These are phyloP conservation scores for Cladosporium halotolerans DNA, from an alignment of 2,329 filamentous ascomycete genomes.

Conservation along the genomic window DNA sequence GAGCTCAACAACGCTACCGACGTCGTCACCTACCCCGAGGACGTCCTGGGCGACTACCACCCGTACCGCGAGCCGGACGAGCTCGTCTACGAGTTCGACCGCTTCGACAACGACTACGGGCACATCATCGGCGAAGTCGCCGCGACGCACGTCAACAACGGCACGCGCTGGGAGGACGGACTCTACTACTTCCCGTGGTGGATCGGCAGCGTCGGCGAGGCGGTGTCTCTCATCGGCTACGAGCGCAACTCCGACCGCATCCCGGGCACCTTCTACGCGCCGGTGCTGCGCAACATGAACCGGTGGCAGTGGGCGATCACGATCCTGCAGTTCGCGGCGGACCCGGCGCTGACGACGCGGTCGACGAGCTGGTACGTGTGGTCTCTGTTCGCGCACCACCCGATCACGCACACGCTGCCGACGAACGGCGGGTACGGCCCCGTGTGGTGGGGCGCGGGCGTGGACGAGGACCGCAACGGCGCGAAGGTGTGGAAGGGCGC, in stretches of 20 bases:
- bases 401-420: constrained; percentile 34
- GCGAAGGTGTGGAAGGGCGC: constrained; percentile 38
- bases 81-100: constrained; percentile 15
- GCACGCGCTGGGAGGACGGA: constrained; percentile 41
- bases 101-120: constrained; percentile 41
- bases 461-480: constrained; percentile 23
- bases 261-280: constrained; percentile 44
- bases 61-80: constrained; percentile 19
- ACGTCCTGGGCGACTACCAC: constrained; percentile 17
- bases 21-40: constrained; percentile 13
- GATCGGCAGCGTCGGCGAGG: constrained; percentile 57
- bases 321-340: constrained; percentile 34
- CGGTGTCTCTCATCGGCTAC: constrained; percentile 56
- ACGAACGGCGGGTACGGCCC: constrained; percentile 29
- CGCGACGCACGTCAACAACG: constrained; percentile 46
- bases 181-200: constrained; percentile 18
- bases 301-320: constrained; percentile 25
- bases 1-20: constrained; percentile 9
- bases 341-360: constrained; percentile 25
- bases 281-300: constrained; percentile 21
- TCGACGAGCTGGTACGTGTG: constrained; percentile 18
- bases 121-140: constrained; percentile 12
- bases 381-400: constrained; percentile 26
- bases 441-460: constrained; percentile 39
- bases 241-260: constrained; percentile 57